Evolutionary conservation across 495 filamentous ascomycete species (phyloP).

Genomic region (Aspergillus bridgeri): DNA sequence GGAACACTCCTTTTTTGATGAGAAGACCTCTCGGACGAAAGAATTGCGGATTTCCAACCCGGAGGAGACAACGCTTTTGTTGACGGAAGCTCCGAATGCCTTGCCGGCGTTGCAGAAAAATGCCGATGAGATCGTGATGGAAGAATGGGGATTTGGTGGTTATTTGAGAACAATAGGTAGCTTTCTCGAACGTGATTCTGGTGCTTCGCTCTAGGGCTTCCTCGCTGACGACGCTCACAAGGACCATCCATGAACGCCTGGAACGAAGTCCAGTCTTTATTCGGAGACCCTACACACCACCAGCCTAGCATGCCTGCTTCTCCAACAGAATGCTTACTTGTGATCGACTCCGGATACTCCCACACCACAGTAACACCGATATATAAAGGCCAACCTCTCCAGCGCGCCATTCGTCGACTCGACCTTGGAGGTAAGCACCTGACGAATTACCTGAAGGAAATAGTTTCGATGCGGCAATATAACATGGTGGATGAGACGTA

Average conservation of each 20-base stretch:
- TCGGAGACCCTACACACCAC: slow-evolving; percentile 43
- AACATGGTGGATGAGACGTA: slow-evolving; percentile 92
- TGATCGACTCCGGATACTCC: slow-evolving; percentile 90
- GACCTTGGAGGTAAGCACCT: slow-evolving; percentile 90
- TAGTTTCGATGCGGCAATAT: slow-evolving; percentile 85
- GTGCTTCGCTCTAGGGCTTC: background rate
- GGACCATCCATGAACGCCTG: slow-evolving; percentile 78
- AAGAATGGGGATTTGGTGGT: slow-evolving; percentile 92
- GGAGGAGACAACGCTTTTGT: slow-evolving; percentile 71
- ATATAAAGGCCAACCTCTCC: slow-evolving; percentile 73
- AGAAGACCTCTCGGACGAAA: slow-evolving; percentile 54
- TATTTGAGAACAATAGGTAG: slow-evolving; percentile 69
- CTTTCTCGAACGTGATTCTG: background rate
- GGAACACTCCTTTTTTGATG: slow-evolving; percentile 84
- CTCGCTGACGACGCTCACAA: slow-evolving; percentile 22
- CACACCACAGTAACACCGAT: slow-evolving; percentile 91
- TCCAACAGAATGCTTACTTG: slow-evolving; percentile 77
- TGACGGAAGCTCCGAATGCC: slow-evolving; percentile 90
- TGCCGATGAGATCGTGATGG: slow-evolving; percentile 94
- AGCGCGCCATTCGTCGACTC: slow-evolving; percentile 77
- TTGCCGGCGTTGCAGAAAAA: slow-evolving; percentile 76
- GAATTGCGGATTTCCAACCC: slow-evolving; percentile 46
- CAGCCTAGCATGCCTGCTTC: slow-evolving; percentile 28
- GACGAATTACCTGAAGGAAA: slow-evolving; percentile 90
- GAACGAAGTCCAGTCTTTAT: slow-evolving; percentile 67